A percentile compares a stretch with the other conserved stretches of the same genome.
These are phyloP conservation scores for Cryoendolithus antarcticus DNA, from an alignment of 2,329 filamentous ascomycete species.

Conservation along the genomic window DNA sequence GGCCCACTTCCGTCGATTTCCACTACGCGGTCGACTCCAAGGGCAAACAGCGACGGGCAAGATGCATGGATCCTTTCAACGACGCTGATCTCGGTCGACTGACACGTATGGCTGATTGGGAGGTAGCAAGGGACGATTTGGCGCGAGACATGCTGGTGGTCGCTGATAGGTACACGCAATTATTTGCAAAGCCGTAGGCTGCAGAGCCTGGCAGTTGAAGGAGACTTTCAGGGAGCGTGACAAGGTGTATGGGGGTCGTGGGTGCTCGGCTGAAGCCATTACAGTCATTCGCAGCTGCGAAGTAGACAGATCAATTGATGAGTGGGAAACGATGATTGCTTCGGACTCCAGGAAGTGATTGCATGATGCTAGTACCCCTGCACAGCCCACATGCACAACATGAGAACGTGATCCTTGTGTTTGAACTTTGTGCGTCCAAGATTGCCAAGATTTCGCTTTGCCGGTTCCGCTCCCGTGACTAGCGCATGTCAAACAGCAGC, in stretches of 20 bases:
- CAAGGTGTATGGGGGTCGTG: not conserved
- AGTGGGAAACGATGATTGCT: not conserved
- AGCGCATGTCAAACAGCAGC: not conserved
- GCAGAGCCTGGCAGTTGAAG: conserved; percentile 1
- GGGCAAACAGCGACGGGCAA: too few relatives aligned
- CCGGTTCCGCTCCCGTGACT: not conserved
- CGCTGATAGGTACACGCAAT: too few relatives aligned
- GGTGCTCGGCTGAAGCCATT: not conserved
- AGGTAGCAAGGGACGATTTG: too few relatives aligned
- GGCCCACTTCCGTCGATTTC: too few relatives aligned
- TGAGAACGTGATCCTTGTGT: not conserved
- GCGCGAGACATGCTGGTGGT: too few relatives aligned
- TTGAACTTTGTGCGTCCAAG: too few relatives aligned
- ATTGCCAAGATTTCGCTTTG: not conserved
- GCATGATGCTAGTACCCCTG: not conserved
- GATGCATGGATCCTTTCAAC: too few relatives aligned
- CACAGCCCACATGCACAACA: not conserved
- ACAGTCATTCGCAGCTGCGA: not conserved
- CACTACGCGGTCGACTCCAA: too few relatives aligned
- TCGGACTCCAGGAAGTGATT: not conserved
- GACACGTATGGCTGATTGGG: too few relatives aligned
- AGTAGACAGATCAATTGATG: not conserved
- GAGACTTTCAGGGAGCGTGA: not conserved
- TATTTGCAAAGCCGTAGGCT: not conserved
- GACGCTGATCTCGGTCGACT: too few relatives aligned